Conservation (phyloP, 1,284 basidiomycete genomes). For the Marasmius oreades region DNA sequence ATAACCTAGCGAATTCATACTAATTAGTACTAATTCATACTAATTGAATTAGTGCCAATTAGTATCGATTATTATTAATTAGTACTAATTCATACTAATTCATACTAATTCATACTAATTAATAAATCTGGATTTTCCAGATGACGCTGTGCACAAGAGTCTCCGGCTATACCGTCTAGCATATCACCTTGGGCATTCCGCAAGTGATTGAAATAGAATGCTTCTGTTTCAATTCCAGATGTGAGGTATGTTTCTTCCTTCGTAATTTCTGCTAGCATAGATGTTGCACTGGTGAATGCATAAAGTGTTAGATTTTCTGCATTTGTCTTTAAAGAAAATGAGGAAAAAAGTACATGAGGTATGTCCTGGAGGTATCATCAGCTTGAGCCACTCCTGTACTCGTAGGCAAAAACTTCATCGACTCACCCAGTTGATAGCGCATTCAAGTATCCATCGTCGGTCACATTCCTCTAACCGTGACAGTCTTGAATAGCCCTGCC, state of each 20-base stretch:
- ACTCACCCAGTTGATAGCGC: neutral
- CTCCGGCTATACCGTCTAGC: conserved; percentile 7
- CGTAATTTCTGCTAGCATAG: neutral
- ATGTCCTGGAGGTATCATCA: neutral
- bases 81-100: too few species aligned
- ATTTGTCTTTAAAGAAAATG: neutral
- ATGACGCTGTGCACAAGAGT: conserved; percentile 6
- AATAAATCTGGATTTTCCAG: too few species aligned
- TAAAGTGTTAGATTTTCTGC: neutral
- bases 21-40: too few species aligned
- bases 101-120: too few species aligned
- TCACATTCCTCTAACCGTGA: neutral
- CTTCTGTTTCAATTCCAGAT: neutral
- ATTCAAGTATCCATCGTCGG: neutral
- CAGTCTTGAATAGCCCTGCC: neutral
- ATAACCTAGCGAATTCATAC: too few species aligned
- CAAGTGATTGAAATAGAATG: conserved; percentile 1
- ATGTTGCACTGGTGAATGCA: neutral
- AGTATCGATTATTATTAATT: too few species aligned
- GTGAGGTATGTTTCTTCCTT: neutral
- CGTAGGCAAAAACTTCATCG: too few species aligned
- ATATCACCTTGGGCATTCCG: conserved; percentile 6
- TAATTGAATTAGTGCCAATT: too few species aligned
- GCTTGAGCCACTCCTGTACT: too few species aligned
- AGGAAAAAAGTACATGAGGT: neutral